Conservation (phyloP, 768 basidiomycete species). For the Leccinum barrowsii region DNA sequence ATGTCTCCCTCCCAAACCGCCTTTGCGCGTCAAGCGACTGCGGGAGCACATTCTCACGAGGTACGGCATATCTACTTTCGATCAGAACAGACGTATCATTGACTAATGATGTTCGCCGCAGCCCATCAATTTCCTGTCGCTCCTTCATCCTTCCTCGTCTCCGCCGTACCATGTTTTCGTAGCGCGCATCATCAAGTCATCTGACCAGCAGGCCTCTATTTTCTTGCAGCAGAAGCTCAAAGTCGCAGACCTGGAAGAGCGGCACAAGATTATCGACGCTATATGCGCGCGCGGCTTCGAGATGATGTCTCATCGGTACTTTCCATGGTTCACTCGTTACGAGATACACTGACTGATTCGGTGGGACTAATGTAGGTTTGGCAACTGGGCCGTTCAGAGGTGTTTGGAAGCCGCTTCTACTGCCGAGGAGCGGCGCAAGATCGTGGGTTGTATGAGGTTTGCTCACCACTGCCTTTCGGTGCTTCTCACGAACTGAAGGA, state of each 20-base stretch:
- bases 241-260: constrained; percentile 73
- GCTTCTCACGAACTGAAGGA: constrained; percentile 8
- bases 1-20: constrained; percentile 25
- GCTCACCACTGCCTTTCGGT: constrained; percentile 8
- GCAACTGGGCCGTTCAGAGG: constrained; percentile 88
- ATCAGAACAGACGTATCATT: constrained; percentile 3
- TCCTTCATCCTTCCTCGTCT: constrained; percentile 80
- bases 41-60: constrained; percentile 43
- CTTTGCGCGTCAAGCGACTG: constrained; percentile 27
- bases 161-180: constrained; percentile 84
- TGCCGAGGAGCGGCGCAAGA: constrained; percentile 71
- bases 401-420: constrained; percentile 79
- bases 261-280: constrained; percentile 82
- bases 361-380: constrained; percentile 52
- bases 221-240: constrained; percentile 90
- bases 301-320: constrained; percentile 87
- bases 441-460: constrained; percentile 84
- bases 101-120: constrained; percentile 29
- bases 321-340: constrained; percentile 1
- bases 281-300: constrained; percentile 82
- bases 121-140: constrained; percentile 87
- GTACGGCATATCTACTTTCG: constrained; percentile 33
- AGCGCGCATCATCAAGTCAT: constrained; percentile 81
- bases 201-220: constrained; percentile 88
- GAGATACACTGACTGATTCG: constrained; percentile 9